Conservation (phyloP, 1,284 basidiomycete genomes). For the Malassezia psittaci region DNA sequence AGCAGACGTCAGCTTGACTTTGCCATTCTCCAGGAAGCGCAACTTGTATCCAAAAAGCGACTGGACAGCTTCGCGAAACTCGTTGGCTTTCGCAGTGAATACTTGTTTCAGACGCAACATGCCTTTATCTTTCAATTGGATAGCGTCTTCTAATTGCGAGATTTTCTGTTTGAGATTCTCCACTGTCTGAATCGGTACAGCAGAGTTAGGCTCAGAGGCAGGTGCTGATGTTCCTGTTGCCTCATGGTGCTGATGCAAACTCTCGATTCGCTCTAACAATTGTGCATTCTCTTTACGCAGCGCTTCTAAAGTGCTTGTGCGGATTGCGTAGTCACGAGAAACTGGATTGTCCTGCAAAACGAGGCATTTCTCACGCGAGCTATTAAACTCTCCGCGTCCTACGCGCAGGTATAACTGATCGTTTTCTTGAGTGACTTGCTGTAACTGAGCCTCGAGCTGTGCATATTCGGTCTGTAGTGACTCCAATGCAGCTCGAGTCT, state of each 20-base stretch:
- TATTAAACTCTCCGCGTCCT: constrained; percentile 63
- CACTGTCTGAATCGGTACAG: constrained; percentile 55
- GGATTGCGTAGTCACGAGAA: constrained; percentile 60
- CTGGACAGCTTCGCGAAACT: constrained; percentile 69
- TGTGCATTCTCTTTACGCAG: constrained; percentile 61
- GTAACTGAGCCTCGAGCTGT: constrained; percentile 51
- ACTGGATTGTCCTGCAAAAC: constrained; percentile 65
- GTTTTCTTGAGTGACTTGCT: constrained; percentile 60
- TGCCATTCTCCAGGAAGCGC: constrained; percentile 70
- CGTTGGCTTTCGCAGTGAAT: constrained; percentile 63
- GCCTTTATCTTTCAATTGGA: constrained; percentile 58
- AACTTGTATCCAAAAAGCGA: constrained; percentile 73
- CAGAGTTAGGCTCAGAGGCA: constrained; percentile 56
- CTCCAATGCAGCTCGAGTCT: constrained; percentile 11
- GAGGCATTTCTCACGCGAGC: constrained; percentile 61
- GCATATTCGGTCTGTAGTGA: constrained; percentile 26
- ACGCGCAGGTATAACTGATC: constrained; percentile 57
- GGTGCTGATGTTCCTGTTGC: constrained; percentile 51
- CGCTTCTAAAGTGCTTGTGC: constrained; percentile 60
- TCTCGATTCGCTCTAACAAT: constrained; percentile 23
- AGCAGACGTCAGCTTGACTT: constrained; percentile 68
- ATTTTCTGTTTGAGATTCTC: constrained; percentile 60
- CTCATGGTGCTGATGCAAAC: neutral
- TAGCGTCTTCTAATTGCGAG: constrained; percentile 54
- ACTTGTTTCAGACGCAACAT: constrained; percentile 61